Evolutionary conservation across 768 basidiomycete species (phyloP), one percentile per base, ranked within the genome.

Genomic region (Coprinopsis cinerea): DNA sequence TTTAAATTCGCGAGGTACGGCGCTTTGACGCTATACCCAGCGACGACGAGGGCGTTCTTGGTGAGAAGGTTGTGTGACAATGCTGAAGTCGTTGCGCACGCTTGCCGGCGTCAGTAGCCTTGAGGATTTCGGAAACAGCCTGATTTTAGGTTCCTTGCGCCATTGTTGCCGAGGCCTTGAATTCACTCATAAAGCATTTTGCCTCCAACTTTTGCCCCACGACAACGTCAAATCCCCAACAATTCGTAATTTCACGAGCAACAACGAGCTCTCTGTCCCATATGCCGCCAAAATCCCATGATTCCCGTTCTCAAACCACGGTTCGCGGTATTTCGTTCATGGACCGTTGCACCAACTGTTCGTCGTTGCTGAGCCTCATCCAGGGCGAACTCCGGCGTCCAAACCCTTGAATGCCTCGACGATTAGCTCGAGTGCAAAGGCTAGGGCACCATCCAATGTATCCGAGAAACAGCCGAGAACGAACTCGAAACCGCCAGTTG

Each of bases 371-470:
- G 49, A 65, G 61, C 48, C n/a, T 35, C 57, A 36, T 43, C 42
- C 61, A 65, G 63, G 64, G n/a, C 57, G 64, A 44, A 51, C 55
- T 15, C n/a, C 43, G n/a, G 49, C n/a, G 1, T 47, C 59, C 18
- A 63, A 63, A 51, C 61, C 59, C 26, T 46, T 63, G 26, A 49
- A 46, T 1, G 44, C 53, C 13, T 37, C 47, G 25, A 50, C 40
- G 18, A 59, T 50, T 14, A 52, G 54, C 28, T 51, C 42, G 17
- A 48, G 51, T 34, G 52, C 55, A 4, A 55, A 57, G 44, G 51
- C 58, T 51, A 48, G 45, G 44, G 35, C n/a, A n/a, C n/a, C n/a
- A n/a, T n/a, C 32, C 13, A 44, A 44, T 7, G 9, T 7, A 20
- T 45, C 47, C 20, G 27, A 47, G 9, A 53, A 44, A 49, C 24